phyloP scores from a whole-genome alignment of 768 basidiomycete genomes.

The Porphyrellus cyaneotinctus region DNA sequence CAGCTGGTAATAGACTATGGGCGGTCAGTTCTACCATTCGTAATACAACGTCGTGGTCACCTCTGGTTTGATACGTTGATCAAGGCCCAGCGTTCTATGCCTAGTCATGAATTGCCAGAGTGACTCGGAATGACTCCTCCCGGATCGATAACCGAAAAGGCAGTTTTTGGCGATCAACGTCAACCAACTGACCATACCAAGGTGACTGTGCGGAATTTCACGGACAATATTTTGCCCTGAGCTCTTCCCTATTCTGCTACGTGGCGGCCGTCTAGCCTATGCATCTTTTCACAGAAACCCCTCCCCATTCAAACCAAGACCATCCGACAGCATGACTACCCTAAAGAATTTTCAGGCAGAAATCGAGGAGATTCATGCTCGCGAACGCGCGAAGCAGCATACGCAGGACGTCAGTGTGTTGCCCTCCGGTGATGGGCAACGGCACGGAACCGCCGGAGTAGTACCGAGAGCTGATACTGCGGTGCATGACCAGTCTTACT shows the following conservation, averaged over 20 bases:
- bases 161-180: neutral
- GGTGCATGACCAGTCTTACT: neutral
- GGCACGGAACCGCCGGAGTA: conserved; percentile 44
- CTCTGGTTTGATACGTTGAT: too few relatives aligned
- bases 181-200: neutral
- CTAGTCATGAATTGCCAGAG: neutral
- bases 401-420: conserved; percentile 17
- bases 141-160: neutral
- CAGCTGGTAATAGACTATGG: too few relatives aligned
- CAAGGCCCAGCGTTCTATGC: too few relatives aligned
- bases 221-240: neutral
- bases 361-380: conserved; percentile 71
- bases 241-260: neutral
- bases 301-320: neutral
- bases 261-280: conserved; percentile 10
- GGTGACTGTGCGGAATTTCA: neutral
- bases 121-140: neutral
- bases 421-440: conserved; percentile 31
- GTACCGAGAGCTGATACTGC: neutral
- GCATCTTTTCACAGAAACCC: conserved; percentile 6
- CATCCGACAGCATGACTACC: conserved; percentile 25
- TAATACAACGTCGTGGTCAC: too few relatives aligned
- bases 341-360: conserved; percentile 53
- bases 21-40: too few relatives aligned
- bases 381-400: conserved; percentile 64